Percentiles rank a stretch among this genome's conserved stretches.
These are phyloP conservation scores for Hydnum rufescens DNA, from an alignment of 768 basidiomycete genomes.

Conservation along the genomic window DNA sequence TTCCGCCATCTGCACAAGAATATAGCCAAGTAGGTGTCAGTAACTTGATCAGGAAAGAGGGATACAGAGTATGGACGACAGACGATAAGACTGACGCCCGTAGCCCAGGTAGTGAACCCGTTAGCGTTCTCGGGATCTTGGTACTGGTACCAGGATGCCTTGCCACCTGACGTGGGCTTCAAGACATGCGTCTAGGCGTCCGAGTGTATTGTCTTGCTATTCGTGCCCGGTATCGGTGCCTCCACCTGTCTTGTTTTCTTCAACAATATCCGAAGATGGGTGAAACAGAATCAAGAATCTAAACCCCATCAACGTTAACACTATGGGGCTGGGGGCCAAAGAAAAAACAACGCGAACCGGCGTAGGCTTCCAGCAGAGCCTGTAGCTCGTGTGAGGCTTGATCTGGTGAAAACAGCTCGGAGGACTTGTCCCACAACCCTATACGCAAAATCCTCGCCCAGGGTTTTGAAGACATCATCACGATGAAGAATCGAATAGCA, in stretches of 20 bases:
- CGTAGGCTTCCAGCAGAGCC: conserved; percentile 7
- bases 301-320: not conserved
- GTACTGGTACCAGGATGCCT: not conserved
- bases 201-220: too few species aligned
- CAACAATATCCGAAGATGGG: too few species aligned
- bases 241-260: too few species aligned
- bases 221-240: too few species aligned
- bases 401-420: conserved; percentile 18
- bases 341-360: conserved; percentile 5
- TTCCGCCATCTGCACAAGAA: too few species aligned
- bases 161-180: not conserved
- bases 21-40: too few species aligned
- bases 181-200: too few species aligned
- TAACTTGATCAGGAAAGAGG: too few species aligned
- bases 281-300: too few species aligned
- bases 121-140: not conserved
- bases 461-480: conserved; percentile 1
- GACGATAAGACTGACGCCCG: not conserved
- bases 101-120: not conserved
- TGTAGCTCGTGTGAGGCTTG: conserved; percentile 7
- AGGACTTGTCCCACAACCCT: not conserved
- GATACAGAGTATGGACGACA: too few species aligned
- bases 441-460: not conserved
- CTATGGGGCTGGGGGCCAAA: too few species aligned
- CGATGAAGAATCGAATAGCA: conserved; percentile 13